Percentiles rank a stretch among this genome's conserved stretches.
These are phyloP conservation scores for Phytophthora pinifolia DNA, from an alignment of 352 stramenopile genomes.

Conservation along the genomic window DNA sequence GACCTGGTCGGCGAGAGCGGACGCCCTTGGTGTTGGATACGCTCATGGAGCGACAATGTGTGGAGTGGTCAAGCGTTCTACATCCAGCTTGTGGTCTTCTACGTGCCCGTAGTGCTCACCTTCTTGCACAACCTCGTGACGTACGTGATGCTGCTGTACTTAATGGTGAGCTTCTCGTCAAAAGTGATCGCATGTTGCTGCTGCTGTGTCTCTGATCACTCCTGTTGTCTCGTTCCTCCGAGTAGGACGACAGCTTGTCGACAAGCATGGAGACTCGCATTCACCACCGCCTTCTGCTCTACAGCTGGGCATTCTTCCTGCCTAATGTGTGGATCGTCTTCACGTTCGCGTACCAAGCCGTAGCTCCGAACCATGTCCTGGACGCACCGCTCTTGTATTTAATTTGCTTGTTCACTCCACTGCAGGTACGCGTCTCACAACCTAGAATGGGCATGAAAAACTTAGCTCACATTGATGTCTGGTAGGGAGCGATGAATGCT, in stretches of 20 bases:
- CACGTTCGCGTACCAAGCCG: slow-evolving; percentile 46
- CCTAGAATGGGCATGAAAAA: not conserved
- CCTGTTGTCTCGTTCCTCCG: not conserved
- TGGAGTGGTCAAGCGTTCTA: slow-evolving; percentile 53
- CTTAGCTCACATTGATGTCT: not conserved
- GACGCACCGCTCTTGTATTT: slow-evolving; percentile 55
- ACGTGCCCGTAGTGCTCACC: slow-evolving; percentile 46
- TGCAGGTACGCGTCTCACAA: slow-evolving; percentile 45
- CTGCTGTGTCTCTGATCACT: not conserved
- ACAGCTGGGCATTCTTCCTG: slow-evolving; percentile 62
- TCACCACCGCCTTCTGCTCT: slow-evolving; percentile 62
- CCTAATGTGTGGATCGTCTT: slow-evolving; percentile 49
- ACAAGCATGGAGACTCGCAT: slow-evolving; percentile 70
- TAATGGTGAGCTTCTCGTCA: slow-evolving; percentile 37
- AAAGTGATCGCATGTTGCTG: not conserved
- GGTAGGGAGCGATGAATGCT: slow-evolving; percentile 61
- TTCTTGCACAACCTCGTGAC: slow-evolving; percentile 63
- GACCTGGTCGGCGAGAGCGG: slow-evolving; percentile 62
- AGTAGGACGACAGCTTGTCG: slow-evolving; percentile 55
- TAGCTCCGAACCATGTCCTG: slow-evolving; percentile 47
- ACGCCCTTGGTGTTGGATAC: slow-evolving; percentile 76
- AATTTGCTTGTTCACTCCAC: slow-evolving; percentile 65
- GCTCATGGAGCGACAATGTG: slow-evolving; percentile 59
- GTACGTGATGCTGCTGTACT: slow-evolving; percentile 62
- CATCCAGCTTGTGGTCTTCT: slow-evolving; percentile 67